Conservation (phyloP, 805 yeast species). For the Starmerella riodocensis region DNA sequence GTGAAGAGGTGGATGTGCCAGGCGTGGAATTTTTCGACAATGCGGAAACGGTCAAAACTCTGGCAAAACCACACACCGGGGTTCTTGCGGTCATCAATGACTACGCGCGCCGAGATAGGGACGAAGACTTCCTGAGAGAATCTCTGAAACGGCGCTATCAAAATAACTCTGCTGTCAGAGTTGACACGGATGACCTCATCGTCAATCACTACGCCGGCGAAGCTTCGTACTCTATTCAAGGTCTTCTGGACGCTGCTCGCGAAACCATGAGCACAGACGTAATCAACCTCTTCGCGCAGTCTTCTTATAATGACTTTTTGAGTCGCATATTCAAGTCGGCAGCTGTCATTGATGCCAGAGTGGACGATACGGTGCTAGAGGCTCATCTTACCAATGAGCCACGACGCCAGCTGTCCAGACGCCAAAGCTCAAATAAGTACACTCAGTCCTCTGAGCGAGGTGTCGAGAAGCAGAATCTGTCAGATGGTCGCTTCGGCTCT, state of each 20-base stretch:
- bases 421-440: neutral
- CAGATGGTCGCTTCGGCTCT: constrained; percentile 3
- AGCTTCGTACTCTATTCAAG: constrained; percentile 41
- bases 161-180: constrained; percentile 22
- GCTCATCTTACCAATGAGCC: constrained; percentile 33
- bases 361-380: constrained; percentile 27
- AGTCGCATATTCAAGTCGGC: constrained; percentile 26
- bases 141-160: constrained; percentile 26
- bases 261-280: constrained; percentile 38
- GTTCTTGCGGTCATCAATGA: constrained; percentile 30
- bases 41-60: constrained; percentile 41
- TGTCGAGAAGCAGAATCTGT: neutral
- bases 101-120: constrained; percentile 28
- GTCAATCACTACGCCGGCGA: constrained; percentile 47
- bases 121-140: constrained; percentile 25
- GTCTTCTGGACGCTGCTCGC: constrained; percentile 39
- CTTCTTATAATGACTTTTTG: constrained; percentile 30
- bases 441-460: neutral
- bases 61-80: constrained; percentile 33
- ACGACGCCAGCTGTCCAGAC: constrained; percentile 28
- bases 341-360: constrained; percentile 29
- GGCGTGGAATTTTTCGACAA: constrained; percentile 45
- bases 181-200: constrained; percentile 35
- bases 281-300: constrained; percentile 29
- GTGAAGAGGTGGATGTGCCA: constrained; percentile 37